Conservation (phyloP, 441 rosid species). For the Dalechampia spathulata region DNA sequence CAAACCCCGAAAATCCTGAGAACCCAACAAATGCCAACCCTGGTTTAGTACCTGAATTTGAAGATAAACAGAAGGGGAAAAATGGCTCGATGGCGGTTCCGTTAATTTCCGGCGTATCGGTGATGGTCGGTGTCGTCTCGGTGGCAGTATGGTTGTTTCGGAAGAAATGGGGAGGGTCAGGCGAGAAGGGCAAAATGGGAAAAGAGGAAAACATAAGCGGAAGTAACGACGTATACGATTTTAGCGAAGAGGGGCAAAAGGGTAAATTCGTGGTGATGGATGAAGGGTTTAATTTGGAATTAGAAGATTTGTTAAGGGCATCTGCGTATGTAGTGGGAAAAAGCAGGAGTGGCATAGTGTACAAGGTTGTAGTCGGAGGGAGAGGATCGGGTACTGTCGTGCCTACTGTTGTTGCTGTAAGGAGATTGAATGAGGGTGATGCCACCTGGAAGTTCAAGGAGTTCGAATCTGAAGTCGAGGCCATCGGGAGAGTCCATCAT, state of each 20-base stretch:
- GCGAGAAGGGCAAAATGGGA: slow-evolving; percentile 27
- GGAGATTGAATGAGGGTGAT: slow-evolving; percentile 75
- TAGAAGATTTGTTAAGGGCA: slow-evolving; percentile 82
- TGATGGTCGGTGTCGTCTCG: slow-evolving; percentile 50
- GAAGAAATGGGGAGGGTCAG: slow-evolving; percentile 30
- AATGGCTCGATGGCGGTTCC: slow-evolving; percentile 46
- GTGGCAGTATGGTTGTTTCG: slow-evolving; percentile 48
- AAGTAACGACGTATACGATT: background rate
- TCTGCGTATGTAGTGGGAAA: slow-evolving; percentile 86
- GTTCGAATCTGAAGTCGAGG: slow-evolving; percentile 70
- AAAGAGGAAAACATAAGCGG: slow-evolving; percentile 15
- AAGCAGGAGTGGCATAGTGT: slow-evolving; percentile 73
- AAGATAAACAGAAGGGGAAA: slow-evolving; percentile 15
- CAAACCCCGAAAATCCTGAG: slow-evolving; percentile 41
- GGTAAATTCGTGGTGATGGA: slow-evolving; percentile 63
- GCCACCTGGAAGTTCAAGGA: slow-evolving; percentile 61
- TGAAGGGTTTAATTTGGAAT: slow-evolving; percentile 66
- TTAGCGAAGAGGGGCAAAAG: slow-evolving; percentile 39
- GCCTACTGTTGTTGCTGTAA: slow-evolving; percentile 60
- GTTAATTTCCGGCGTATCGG: slow-evolving; percentile 52
- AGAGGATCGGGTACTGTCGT: slow-evolving; percentile 40
- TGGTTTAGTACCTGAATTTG: slow-evolving; percentile 9
- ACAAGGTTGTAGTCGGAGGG: slow-evolving; percentile 57
- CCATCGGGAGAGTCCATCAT: slow-evolving; percentile 55
- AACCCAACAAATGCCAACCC: slow-evolving; percentile 30